A percentile compares a stretch with the other conserved stretches of the same genome.
phyloP scores from a whole-genome alignment of 768 basidiomycete species.

The Punctularia strigosozonata region DNA sequence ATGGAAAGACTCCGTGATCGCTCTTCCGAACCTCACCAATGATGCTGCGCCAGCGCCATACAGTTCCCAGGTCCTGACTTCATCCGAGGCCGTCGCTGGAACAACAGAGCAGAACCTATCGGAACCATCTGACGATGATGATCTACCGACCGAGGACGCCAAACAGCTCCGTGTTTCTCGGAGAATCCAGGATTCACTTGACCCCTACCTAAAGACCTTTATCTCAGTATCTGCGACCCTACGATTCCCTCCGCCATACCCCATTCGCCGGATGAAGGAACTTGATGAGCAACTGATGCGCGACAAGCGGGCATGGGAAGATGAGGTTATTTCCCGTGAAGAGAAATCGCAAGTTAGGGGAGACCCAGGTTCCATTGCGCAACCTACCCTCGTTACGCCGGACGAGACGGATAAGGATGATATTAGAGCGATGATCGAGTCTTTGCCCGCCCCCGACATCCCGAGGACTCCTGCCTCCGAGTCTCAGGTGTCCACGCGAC shows the following conservation, averaged over 20 bases:
- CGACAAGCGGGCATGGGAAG: slow-evolving; percentile 73
- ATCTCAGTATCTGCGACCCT: slow-evolving; percentile 91
- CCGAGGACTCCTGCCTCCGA: slow-evolving; percentile 27
- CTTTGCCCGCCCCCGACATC: slow-evolving; percentile 22
- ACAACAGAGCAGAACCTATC: neutral
- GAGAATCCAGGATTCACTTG: slow-evolving; percentile 72
- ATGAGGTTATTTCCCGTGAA: slow-evolving; percentile 70
- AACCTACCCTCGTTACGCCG: slow-evolving; percentile 31
- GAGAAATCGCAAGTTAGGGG: slow-evolving; percentile 28
- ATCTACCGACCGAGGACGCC: slow-evolving; percentile 57
- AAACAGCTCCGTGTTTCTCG: slow-evolving; percentile 58
- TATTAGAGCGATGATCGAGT: slow-evolving; percentile 59
- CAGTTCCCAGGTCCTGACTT: slow-evolving; percentile 2
- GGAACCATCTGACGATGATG: slow-evolving; percentile 22
- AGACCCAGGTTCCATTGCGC: slow-evolving; percentile 20
- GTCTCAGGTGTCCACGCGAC: slow-evolving; percentile 17
- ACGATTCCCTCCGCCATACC: slow-evolving; percentile 85
- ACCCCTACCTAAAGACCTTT: slow-evolving; percentile 75
- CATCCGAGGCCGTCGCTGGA: too few species aligned
- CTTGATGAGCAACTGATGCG: slow-evolving; percentile 67
- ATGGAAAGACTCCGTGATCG: slow-evolving; percentile 85
- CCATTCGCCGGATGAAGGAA: slow-evolving; percentile 79
- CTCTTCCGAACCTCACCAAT: slow-evolving; percentile 50
- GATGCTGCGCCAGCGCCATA: slow-evolving; percentile 48
- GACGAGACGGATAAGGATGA: slow-evolving; percentile 26